Evolutionary conservation across 106 monocot genomes (phyloP).

Genomic region (Dioscorea zingiberensis): DNA sequence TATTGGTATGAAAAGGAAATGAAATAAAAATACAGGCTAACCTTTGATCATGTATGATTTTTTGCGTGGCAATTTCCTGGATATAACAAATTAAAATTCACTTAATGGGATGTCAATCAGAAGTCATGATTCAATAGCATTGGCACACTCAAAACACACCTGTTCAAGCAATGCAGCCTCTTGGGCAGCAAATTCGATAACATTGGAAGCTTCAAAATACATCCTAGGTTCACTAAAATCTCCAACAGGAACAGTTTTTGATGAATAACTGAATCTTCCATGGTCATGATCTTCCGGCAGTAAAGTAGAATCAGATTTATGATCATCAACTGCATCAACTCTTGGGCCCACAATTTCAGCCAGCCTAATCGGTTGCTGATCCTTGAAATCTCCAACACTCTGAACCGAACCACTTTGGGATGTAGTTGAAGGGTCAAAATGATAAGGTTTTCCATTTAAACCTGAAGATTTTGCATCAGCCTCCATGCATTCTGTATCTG

Average conservation of each 20-base stretch:
- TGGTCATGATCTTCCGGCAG: background rate
- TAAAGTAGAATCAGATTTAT: background rate
- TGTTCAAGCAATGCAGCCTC: constrained; percentile 75
- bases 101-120: constrained; percentile 8
- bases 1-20: background rate
- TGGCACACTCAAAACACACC: constrained; percentile 28
- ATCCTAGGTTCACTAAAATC: constrained; percentile 6
- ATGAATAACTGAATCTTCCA: background rate
- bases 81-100: constrained; percentile 14
- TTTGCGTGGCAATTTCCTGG: constrained; percentile 84
- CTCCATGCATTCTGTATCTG: background rate
- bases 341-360: constrained; percentile 1
- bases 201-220: constrained; percentile 17
- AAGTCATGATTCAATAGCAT: background rate
- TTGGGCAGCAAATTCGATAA: constrained; percentile 67
- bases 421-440: constrained; percentile 2
- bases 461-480: constrained; percentile 3
- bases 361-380: constrained; percentile 7
- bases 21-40: constrained; percentile 11
- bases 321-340: constrained; percentile 13
- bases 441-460: background rate
- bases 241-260: constrained; percentile 3
- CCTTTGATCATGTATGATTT: constrained; percentile 88
- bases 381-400: background rate
- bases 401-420: constrained; percentile 7